Evolutionary conservation across 768 basidiomycete genomes (phyloP).

Genomic region (Auriscalpium vulgare): DNA sequence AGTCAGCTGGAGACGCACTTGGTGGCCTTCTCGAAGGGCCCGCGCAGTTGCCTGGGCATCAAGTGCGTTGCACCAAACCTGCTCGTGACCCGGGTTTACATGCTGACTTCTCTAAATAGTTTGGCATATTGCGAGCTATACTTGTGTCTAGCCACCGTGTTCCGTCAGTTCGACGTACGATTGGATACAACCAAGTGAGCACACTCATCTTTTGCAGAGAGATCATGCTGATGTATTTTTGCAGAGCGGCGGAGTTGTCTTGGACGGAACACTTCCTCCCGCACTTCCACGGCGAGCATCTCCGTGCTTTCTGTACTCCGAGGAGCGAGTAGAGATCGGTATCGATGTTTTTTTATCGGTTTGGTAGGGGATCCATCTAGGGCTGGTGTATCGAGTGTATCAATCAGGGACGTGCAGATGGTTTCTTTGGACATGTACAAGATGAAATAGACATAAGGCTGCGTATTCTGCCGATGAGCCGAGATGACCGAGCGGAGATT

Average conservation of each 20-base stretch:
- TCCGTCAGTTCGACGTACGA: constrained; percentile 3
- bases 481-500: too few relatives aligned
- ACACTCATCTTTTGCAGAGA: too few relatives aligned
- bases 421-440: too few relatives aligned
- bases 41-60: not conserved
- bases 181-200: not conserved
- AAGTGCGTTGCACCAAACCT: not conserved
- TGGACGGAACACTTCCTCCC: constrained; percentile 2
- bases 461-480: too few relatives aligned
- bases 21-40: not conserved
- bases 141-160: not conserved
- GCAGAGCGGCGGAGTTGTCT: not conserved
- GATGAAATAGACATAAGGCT: too few relatives aligned
- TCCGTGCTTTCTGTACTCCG: not conserved
- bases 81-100: not conserved
- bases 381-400: too few relatives aligned
- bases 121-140: constrained; percentile 3
- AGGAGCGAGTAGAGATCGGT: not conserved
- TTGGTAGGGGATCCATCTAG: too few relatives aligned
- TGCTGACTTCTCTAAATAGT: not conserved
- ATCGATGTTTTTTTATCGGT: too few relatives aligned
- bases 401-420: too few relatives aligned
- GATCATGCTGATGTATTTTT: too few relatives aligned
- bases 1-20: not conserved
- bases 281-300: constrained; percentile 1